phyloP scores from a whole-genome alignment of 805 yeast genomes.

The Grigorovia jiainica region DNA sequence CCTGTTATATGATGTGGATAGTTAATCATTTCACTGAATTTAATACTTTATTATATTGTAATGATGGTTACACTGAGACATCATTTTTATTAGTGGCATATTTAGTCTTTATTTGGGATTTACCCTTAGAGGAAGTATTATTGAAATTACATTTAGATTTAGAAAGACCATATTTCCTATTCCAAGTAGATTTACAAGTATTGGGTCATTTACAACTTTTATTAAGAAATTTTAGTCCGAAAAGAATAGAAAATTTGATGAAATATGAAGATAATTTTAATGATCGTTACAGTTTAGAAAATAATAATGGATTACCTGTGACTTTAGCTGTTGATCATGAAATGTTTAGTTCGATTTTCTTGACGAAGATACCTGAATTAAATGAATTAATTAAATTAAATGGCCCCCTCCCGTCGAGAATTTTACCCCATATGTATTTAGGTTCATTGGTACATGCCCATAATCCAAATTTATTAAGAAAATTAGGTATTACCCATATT shows the following conservation, averaged over 20 bases:
- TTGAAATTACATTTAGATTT: slow-evolving; percentile 50
- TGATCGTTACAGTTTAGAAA: neutral
- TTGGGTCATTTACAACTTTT: slow-evolving; percentile 56
- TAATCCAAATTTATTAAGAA: slow-evolving; percentile 49
- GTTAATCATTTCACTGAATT: slow-evolving; percentile 17
- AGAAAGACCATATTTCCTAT: slow-evolving; percentile 77
- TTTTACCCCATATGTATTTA: slow-evolving; percentile 72
- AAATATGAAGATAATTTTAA: neutral
- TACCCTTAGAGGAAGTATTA: slow-evolving; percentile 55
- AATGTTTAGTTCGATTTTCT: slow-evolving; percentile 28
- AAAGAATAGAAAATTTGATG: slow-evolving; percentile 9
- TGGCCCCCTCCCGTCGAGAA: slow-evolving; percentile 78
- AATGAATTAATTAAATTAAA: slow-evolving; percentile 26
- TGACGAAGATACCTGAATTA: slow-evolving; percentile 19
- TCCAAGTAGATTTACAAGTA: slow-evolving; percentile 63
- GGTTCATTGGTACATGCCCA: slow-evolving; percentile 83
- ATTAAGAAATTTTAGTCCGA: slow-evolving; percentile 53
- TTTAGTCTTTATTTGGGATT: slow-evolving; percentile 57
- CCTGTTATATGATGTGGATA: slow-evolving; percentile 40
- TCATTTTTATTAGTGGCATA: slow-evolving; percentile 66
- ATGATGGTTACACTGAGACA: slow-evolving; percentile 90
- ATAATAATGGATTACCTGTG: slow-evolving; percentile 1
- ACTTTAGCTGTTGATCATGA: slow-evolving; percentile 22
- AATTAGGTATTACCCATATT: slow-evolving; percentile 61
- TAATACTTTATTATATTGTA: slow-evolving; percentile 58